These are phyloP conservation scores for Clitoria ternatea DNA, from an alignment of 306 rosid genomes.

Conservation along the genomic window DNA sequence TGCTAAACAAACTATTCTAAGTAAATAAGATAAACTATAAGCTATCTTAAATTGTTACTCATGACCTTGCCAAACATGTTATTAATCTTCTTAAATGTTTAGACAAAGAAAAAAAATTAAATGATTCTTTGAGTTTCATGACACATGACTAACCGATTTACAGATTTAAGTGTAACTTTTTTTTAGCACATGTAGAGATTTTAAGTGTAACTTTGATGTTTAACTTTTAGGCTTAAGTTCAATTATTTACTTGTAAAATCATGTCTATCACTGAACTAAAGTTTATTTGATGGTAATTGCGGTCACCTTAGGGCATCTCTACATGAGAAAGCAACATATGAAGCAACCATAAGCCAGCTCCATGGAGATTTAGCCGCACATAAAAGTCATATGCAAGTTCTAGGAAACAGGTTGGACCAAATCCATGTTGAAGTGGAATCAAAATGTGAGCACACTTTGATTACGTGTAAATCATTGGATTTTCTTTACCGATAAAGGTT, in stretches of 20 bases:
- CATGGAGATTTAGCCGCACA: slow-evolving; percentile 53
- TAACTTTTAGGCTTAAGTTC: not conserved
- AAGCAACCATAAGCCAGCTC: slow-evolving; percentile 51
- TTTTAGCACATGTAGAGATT: not conserved
- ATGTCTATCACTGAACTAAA: not conserved
- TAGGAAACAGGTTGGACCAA: slow-evolving; percentile 53
- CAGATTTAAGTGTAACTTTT: too few relatives aligned
- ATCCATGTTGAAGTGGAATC: slow-evolving; percentile 56
- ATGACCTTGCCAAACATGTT: not conserved
- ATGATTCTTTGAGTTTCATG: not conserved
- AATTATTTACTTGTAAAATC: not conserved
- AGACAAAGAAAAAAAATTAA: too few relatives aligned
- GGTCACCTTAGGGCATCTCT: slow-evolving; percentile 41
- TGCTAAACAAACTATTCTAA: too few relatives aligned
- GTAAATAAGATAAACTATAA: too few relatives aligned
- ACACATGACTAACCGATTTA: too few relatives aligned
- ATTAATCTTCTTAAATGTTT: too few relatives aligned
- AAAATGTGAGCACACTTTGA: slow-evolving; percentile 55
- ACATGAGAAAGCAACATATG: slow-evolving; percentile 42
- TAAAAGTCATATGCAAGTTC: slow-evolving; percentile 51
- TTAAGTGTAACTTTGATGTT: not conserved
- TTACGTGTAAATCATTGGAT: not conserved
- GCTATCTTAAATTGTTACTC: too few relatives aligned
- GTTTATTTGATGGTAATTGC: not conserved
- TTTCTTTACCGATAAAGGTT: not conserved